Evolutionary conservation across 2,329 filamentous ascomycete species (phyloP).

Genomic region (Microdochium trichocladiopsis): DNA sequence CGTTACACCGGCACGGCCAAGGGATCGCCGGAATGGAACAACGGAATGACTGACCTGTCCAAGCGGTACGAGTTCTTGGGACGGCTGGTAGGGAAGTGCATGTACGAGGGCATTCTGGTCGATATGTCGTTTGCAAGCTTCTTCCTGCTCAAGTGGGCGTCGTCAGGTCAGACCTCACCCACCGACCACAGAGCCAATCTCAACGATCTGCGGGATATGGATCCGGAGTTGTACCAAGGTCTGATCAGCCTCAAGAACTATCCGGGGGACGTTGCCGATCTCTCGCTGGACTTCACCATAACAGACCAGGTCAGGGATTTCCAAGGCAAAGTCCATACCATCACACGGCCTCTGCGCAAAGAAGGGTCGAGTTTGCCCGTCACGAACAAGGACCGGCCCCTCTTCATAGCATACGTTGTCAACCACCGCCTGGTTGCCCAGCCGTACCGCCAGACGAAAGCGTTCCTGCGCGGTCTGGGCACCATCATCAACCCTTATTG

Average conservation of each 20-base stretch:
- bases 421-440: conserved; percentile 80
- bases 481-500: conserved; percentile 86
- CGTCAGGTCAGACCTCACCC: conserved; percentile 51
- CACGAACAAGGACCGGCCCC: conserved; percentile 83
- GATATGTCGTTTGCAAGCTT: conserved; percentile 92
- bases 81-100: conserved; percentile 87
- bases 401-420: conserved; percentile 92
- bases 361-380: conserved; percentile 72
- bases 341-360: conserved; percentile 69
- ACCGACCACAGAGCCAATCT: conserved; percentile 81
- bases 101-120: conserved; percentile 94
- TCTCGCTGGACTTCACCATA: conserved; percentile 84
- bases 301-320: conserved; percentile 56
- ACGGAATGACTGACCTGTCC: conserved; percentile 53
- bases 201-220: conserved; percentile 88
- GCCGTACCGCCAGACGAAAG: conserved; percentile 71
- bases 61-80: conserved; percentile 85
- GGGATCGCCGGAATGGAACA: conserved; percentile 47
- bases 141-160: conserved; percentile 92
- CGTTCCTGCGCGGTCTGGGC: conserved; percentile 80
- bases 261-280: conserved; percentile 68
- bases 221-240: conserved; percentile 85
- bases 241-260: conserved; percentile 81
- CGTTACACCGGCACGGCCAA: conserved; percentile 43
- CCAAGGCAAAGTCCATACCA: conserved; percentile 44